Evolutionary conservation across 306 rosid genomes (phyloP).

Genomic region (Quercus suber): DNA sequence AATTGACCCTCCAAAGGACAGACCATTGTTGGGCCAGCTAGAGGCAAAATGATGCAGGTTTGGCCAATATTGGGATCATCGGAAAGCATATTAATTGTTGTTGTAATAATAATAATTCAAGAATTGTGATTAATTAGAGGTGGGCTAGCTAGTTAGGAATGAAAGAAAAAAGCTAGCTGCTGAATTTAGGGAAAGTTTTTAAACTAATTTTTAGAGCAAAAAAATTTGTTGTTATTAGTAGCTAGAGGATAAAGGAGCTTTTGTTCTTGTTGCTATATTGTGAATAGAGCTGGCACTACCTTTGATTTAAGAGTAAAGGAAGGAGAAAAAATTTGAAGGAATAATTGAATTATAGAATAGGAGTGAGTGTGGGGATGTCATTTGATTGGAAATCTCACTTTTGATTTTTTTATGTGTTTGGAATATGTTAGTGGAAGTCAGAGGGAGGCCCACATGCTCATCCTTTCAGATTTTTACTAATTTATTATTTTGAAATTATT

Average conservation of each 20-base stretch:
- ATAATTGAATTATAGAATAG: slow-evolving; percentile 54
- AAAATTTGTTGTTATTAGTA: slow-evolving; percentile 30
- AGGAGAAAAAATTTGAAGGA: slow-evolving; percentile 35
- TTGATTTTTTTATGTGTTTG: slow-evolving; percentile 62
- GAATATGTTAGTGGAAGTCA: slow-evolving; percentile 99
- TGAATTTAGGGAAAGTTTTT: slow-evolving; percentile 36
- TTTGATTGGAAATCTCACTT: slow-evolving; percentile 80
- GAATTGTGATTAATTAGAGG: slow-evolving; percentile 54
- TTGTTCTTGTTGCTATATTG: slow-evolving; percentile 48
- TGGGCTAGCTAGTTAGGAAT: slow-evolving; percentile 27
- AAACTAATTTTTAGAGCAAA: slow-evolving; percentile 18
- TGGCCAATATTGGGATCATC: slow-evolving; percentile 54
- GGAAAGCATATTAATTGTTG: slow-evolving; percentile 39
- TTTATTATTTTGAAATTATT: background rate
- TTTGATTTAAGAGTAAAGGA: slow-evolving; percentile 42
- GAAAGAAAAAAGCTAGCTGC: slow-evolving; percentile 53
- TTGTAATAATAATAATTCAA: slow-evolving; percentile 48
- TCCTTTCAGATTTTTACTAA: slow-evolving; percentile 27
- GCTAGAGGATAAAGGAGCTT: slow-evolving; percentile 40
- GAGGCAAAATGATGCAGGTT: slow-evolving; percentile 49
- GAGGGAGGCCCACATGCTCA: slow-evolving; percentile 62
- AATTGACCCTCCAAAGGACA: slow-evolving; percentile 51
- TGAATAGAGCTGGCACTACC: slow-evolving; percentile 74
- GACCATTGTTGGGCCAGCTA: slow-evolving; percentile 55
- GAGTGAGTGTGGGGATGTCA: slow-evolving; percentile 66